Evolutionary conservation across 345 rosid genomes (phyloP).

Genomic region (Bretschneidera sinensis): DNA sequence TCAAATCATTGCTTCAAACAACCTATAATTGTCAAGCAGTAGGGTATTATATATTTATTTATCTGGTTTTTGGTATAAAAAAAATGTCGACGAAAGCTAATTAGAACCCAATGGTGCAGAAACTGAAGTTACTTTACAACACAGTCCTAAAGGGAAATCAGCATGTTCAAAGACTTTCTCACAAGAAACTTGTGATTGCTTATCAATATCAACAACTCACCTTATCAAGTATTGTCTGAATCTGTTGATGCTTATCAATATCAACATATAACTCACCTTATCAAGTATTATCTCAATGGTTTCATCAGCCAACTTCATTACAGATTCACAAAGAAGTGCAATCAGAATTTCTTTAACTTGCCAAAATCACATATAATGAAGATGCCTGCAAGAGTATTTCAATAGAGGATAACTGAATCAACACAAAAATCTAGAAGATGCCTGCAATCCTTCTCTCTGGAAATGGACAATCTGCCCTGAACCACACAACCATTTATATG

Average conservation of each 20-base stretch:
- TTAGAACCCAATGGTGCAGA: neutral
- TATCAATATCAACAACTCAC: conserved; percentile 9
- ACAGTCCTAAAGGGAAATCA: neutral
- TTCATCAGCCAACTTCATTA: conserved; percentile 95
- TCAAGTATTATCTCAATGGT: conserved; percentile 92
- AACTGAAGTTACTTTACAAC: neutral
- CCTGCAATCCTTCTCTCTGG: neutral
- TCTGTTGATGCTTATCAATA: too few species aligned
- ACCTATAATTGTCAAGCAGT: too few species aligned
- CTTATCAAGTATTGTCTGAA: too few species aligned
- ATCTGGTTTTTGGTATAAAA: too few species aligned
- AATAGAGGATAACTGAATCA: conserved; percentile 11
- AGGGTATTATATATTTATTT: too few species aligned
- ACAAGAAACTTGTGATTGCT: neutral
- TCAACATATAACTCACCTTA: too few species aligned
- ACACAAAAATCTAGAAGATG: neutral
- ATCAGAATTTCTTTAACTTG: conserved; percentile 98
- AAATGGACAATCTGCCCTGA: too few species aligned
- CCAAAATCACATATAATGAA: conserved; percentile 32
- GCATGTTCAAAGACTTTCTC: neutral
- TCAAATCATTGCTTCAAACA: too few species aligned
- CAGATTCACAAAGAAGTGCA: conserved; percentile 94
- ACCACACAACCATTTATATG: too few species aligned
- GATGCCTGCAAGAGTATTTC: conserved; percentile 23
- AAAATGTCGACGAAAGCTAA: too few species aligned